Evolutionary conservation across 202 grass and related monocot genomes (phyloP).

Genomic region (Cymbopogon flexuosus): DNA sequence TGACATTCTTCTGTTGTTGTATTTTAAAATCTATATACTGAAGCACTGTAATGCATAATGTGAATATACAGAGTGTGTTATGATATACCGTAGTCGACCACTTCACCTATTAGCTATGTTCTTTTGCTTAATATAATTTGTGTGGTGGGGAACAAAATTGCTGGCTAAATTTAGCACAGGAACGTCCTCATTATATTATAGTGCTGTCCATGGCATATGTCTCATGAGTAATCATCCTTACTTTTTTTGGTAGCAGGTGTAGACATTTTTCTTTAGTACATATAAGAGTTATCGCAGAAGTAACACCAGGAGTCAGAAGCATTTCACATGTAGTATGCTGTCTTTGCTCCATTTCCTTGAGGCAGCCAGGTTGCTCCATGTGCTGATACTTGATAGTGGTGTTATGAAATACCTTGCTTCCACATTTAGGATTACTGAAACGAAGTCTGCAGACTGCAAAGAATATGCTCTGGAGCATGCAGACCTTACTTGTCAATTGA

Average conservation of each 20-base stretch:
- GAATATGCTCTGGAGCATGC: conserved; percentile 5
- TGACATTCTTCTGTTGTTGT: not conserved
- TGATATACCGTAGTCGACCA: not conserved
- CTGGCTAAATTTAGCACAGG: not conserved
- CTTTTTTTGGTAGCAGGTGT: not conserved
- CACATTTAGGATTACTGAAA: conserved; percentile 5
- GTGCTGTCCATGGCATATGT: conserved; percentile 4
- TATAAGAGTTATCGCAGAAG: not conserved
- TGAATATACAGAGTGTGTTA: not conserved
- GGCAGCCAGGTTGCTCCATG: conserved; percentile 8
- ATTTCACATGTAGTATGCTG: conserved; percentile 8
- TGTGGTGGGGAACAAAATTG: not conserved
- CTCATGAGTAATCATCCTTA: conserved; percentile 1
- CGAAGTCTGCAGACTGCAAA: not conserved
- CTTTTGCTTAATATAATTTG: not conserved
- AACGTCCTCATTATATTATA: not conserved
- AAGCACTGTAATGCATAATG: not conserved
- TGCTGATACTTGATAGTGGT: not conserved
- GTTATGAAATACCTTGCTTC: conserved; percentile 24
- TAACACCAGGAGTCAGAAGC: not conserved
- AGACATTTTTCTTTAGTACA: not conserved
- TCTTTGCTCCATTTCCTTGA: conserved; percentile 1
- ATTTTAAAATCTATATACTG: not conserved
- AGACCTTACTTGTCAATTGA: conserved; percentile 1
- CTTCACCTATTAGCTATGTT: not conserved